Base-by-base conservation (phyloP, 345 rosid genomes). In the Clarkia xantiana region DNA sequence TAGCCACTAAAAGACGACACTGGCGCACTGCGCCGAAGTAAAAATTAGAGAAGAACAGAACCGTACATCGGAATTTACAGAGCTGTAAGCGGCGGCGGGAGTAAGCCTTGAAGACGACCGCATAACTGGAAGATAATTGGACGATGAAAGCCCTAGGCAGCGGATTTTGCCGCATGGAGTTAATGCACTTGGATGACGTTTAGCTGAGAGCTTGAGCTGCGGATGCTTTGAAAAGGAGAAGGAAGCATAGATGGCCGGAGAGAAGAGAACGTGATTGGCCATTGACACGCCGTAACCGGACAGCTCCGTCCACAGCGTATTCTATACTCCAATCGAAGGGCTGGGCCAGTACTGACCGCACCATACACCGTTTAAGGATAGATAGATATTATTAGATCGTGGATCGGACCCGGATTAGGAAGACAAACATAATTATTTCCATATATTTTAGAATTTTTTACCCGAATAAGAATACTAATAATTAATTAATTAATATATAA, bases 281-380 rank as follows among this genome's bases (percentile, higher is more conserved):
- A 9, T 14, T 34, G 56, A 40, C 11, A 52, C 14, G 36, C 42
- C 42, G 42, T 43, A 18, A 15, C 56, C 45, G 43, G n/a, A 36
- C 45, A 34, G n/a, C n/a, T n/a, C n/a, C n/a, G n/a, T n/a, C n/a
- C n/a, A n/a, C n/a, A n/a, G n/a, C n/a, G n/a, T n/a, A n/a, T n/a
- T n/a, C n/a, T n/a, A n/a, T n/a, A n/a, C n/a, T n/a, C n/a, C n/a
- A n/a, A 8, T 16, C 15, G 23, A n/a, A n/a, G n/a, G n/a, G n/a
- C n/a, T n/a, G n/a, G n/a, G n/a, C n/a, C n/a, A n/a, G n/a, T n/a
- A n/a, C n/a, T n/a, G n/a, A n/a, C n/a, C n/a, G n/a, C n/a, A n/a
- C n/a, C n/a, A n/a, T n/a, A n/a, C n/a, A n/a, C n/a, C n/a, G n/a
- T n/a, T n/a, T n/a, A n/a, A n/a, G n/a, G n/a, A n/a, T n/a, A n/a